Evolutionary conservation across 441 rosid species (phyloP).

Genomic region (Gossypium trilobum): DNA sequence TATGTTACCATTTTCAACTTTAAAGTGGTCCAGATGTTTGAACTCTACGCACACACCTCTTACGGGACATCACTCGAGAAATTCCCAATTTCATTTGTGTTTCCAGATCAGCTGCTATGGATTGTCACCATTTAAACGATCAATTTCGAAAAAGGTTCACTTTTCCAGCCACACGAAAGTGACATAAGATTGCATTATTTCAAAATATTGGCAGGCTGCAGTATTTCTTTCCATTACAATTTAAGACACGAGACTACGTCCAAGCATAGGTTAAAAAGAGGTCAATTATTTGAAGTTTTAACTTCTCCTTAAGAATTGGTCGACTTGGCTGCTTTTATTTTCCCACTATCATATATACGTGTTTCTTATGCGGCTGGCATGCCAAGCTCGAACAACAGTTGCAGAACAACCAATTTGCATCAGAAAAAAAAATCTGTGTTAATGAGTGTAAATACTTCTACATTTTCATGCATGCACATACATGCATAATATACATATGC

Average conservation of each 20-base stretch:
- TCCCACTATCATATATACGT: not conserved
- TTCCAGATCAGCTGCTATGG: slow-evolving; percentile 8
- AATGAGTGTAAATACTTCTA: not conserved
- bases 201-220: not conserved
- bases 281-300: slow-evolving; percentile 7
- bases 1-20: not conserved
- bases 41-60: slow-evolving; percentile 1
- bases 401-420: not conserved
- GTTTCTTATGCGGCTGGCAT: not conserved
- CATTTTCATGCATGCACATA: not conserved
- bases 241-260: not conserved
- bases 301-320: not conserved
- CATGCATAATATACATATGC: not conserved
- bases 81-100: not conserved
- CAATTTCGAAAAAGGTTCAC: not conserved
- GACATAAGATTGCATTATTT: not conserved
- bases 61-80: not conserved
- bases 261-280: not conserved
- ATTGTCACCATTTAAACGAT: not conserved
- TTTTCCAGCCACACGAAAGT: not conserved
- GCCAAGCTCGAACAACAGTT: not conserved
- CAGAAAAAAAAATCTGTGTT: not conserved
- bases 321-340: not conserved
- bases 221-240: not conserved
- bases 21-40: slow-evolving; percentile 17